Base-by-base conservation (phyloP, 1,284 basidiomycete genomes). In the Termitomyces sp. region DNA sequence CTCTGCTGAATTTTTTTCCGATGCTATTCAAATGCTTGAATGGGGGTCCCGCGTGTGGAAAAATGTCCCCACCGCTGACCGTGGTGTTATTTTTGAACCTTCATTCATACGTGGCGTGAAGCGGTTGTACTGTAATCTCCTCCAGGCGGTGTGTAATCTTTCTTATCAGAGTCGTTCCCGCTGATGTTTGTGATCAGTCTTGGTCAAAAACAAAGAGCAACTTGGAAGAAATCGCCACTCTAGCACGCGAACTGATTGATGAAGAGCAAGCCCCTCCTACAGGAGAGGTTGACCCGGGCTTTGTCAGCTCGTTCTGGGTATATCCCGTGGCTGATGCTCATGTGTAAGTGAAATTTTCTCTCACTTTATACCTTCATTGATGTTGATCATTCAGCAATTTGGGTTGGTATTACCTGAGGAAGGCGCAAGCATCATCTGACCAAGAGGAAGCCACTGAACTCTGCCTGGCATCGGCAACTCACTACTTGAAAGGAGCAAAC, bases 41-140 rank as follows among this genome's bases (percentile, higher is more conserved):
- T 75, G 73, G 74, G 75, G 75, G 13, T 56, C 62, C 16, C 56
- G 62, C 14, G 47, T 55, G 5, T 76, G 72, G 72, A 52, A 57
- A 21, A 56, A 71, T 48, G 68, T 74, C 1, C 50, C 66, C 4
- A 54, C 19, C 35, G 48, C 58, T 1, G 57, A 64, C 21, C 58
- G 66, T n/a, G 68, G 68, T 10, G 53, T 54, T 13, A 63, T 69
- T 31, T 70, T 71, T 34, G 60, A 64, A 24, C 50, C 37, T 5
- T 62, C 60, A 8, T 71, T 69, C 44, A 56, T 69, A 31, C 63
- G 68, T 48, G 68, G 63, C 2, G 63, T 66, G 26, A 64, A 60
- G 40, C 57, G 61, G 8, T 44, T 75, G 21, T 65, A 68, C 21
- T 40, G 73, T 14, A 57, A 68, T 3, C 53, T 60, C 1, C 61